These are phyloP conservation scores for Dichotomocladium elegans DNA, from an alignment of 371 early-diverging fungal genomes.

Conservation along the genomic window DNA sequence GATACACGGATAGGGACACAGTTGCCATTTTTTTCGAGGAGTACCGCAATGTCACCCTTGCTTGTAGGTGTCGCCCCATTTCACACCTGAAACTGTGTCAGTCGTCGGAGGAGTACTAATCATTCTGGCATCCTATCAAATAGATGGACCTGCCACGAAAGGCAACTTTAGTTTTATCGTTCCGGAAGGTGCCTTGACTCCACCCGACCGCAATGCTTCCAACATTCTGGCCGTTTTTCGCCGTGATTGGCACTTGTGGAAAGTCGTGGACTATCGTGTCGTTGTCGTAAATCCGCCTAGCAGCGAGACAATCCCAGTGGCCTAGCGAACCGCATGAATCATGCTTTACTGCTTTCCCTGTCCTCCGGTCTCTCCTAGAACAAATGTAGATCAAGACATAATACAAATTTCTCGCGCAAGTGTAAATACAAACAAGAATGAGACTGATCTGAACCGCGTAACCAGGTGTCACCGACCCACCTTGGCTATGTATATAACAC, in stretches of 20 bases:
- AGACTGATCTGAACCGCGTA: no score
- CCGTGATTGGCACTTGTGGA: constrained; percentile 8
- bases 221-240: constrained; percentile 12
- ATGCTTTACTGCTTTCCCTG: no score
- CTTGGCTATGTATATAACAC: background rate
- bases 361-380: no score
- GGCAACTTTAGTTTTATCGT: constrained; percentile 17
- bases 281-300: constrained; percentile 5
- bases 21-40: constrained; percentile 20
- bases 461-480: no score
- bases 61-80: constrained; percentile 14
- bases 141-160: constrained; percentile 13
- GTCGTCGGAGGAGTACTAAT: background rate
- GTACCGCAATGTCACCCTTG: constrained; percentile 13
- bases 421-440: no score
- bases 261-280: constrained; percentile 8
- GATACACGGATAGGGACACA: constrained; percentile 14
- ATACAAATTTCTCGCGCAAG: no score
- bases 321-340: no score
- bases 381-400: no score
- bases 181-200: constrained; percentile 10
- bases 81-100: background rate
- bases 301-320: background rate
- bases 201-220: constrained; percentile 3
- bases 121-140: background rate